Percentiles rank a stretch among this genome's conserved stretches.
Conservation (phyloP, 495 filamentous ascomycete genomes). For the Neurospora cerealis region DNA sequence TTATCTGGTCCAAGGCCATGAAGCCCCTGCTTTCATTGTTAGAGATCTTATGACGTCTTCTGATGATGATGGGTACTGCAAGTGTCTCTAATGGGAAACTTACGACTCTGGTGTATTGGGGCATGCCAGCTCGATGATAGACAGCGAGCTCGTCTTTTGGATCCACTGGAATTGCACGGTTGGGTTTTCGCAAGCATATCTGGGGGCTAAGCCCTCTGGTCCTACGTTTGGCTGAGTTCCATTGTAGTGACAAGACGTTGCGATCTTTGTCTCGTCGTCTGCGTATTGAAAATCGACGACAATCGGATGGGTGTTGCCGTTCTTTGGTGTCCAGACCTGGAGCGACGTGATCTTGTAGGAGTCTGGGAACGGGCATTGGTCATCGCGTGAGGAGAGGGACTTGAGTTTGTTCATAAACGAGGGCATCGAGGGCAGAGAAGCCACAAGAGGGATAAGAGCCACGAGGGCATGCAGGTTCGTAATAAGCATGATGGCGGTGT, state of each 20-base stretch:
- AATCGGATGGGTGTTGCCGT: conserved; percentile 4
- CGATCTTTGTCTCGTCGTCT: conserved; percentile 15
- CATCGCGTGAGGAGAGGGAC: background rate
- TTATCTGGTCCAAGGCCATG: conserved; percentile 13
- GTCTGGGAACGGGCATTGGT: conserved; percentile 15
- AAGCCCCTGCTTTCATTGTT: background rate
- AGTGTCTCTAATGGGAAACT: background rate
- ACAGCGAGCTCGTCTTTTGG: conserved; percentile 17
- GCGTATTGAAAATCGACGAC: conserved; percentile 14
- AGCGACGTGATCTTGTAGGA: conserved; percentile 15
- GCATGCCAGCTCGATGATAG: conserved; percentile 23
- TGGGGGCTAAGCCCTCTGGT: conserved; percentile 6
- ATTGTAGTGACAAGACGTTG: conserved; percentile 21
- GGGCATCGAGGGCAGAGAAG: conserved; percentile 7
- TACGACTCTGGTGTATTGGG: conserved; percentile 7
- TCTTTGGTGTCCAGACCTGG: conserved; percentile 9
- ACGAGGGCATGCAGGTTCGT: conserved; percentile 4
- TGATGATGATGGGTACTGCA: background rate
- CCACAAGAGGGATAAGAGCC: conserved; percentile 2
- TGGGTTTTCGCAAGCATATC: conserved; percentile 20
- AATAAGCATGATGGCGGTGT: background rate
- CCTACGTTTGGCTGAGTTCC: conserved; percentile 15
- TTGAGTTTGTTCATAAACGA: background rate
- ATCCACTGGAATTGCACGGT: conserved; percentile 41
- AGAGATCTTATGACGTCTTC: background rate